phyloP scores from a whole-genome alignment of 2,329 filamentous ascomycete genomes.

The Colletotrichum noveboracense region DNA sequence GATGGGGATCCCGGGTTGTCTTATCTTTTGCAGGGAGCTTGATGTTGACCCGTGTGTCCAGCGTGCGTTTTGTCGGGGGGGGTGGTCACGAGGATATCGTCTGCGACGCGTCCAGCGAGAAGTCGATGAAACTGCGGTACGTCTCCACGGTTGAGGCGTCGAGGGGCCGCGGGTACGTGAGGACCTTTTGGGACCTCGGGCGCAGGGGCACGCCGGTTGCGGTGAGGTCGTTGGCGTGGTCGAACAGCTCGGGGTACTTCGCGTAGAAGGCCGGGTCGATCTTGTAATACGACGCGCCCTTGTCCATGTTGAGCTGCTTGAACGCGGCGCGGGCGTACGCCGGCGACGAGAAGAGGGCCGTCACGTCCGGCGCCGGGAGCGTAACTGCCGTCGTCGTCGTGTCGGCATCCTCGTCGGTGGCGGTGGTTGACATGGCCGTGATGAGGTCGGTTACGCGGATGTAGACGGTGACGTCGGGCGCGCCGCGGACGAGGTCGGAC shows the following conservation, averaged over 20 bases:
- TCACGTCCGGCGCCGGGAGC: conserved; percentile 29
- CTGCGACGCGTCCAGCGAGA: conserved; percentile 31
- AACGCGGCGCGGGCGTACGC: conserved; percentile 30
- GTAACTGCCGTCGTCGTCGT: not conserved
- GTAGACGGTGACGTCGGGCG: conserved; percentile 30
- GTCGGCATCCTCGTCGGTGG: not conserved
- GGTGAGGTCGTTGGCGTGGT: conserved; percentile 27
- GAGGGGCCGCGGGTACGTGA: conserved; percentile 34
- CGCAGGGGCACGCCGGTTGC: conserved; percentile 33
- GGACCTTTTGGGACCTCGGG: conserved; percentile 25
- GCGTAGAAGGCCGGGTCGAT: conserved; percentile 36
- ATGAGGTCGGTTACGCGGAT: conserved; percentile 34
- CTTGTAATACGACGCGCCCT: conserved; percentile 35
- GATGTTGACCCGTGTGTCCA: not conserved
- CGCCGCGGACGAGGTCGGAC: conserved; percentile 30
- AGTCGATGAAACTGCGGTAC: conserved; percentile 37
- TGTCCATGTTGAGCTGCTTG: conserved; percentile 33
- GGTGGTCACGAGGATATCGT: conserved; percentile 17
- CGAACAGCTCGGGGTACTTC: conserved; percentile 36
- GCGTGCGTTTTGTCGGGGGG: not conserved
- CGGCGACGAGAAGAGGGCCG: conserved; percentile 26
- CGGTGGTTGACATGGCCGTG: conserved; percentile 20
- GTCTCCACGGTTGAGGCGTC: conserved; percentile 31
- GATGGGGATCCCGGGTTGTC: not conserved
- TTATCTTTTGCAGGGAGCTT: not conserved